A percentile compares a stretch with the other conserved stretches of the same genome.
Evolutionary conservation across 2,329 filamentous ascomycete species (phyloP).

Genomic region (Trichocomaceae sp.): DNA sequence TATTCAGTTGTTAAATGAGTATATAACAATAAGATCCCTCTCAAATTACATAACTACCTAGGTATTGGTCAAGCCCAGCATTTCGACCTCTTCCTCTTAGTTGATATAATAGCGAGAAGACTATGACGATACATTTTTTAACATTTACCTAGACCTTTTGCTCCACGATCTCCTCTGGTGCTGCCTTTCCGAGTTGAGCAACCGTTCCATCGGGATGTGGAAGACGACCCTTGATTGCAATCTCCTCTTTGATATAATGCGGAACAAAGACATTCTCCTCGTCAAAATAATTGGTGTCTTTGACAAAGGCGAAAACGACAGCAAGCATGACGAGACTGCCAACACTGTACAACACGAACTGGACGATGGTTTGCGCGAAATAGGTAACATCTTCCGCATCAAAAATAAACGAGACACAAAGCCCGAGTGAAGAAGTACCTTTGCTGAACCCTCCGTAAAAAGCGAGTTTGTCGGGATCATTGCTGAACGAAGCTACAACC

Average conservation of each 20-base stretch:
- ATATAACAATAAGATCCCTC: too few relatives aligned
- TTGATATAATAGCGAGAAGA: too few relatives aligned
- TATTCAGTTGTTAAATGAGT: too few relatives aligned
- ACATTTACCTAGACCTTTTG: background rate
- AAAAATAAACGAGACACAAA: conserved; percentile 20
- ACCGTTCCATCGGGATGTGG: background rate
- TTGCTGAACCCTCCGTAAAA: conserved; percentile 17
- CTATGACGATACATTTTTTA: too few relatives aligned
- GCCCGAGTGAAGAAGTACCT: conserved; percentile 15
- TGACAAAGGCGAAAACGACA: conserved; percentile 15
- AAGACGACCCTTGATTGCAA: background rate
- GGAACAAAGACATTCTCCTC: conserved; percentile 20
- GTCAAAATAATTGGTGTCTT: conserved; percentile 20
- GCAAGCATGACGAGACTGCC: conserved; percentile 13
- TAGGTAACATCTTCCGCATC: conserved; percentile 17
- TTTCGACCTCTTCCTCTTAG: too few relatives aligned
- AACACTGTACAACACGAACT: conserved; percentile 16
- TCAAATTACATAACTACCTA: too few relatives aligned
- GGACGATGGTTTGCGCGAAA: conserved; percentile 16
- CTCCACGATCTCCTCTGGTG: background rate
- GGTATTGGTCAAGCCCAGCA: too few relatives aligned
- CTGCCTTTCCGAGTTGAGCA: background rate
- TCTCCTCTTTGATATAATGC: conserved; percentile 14
- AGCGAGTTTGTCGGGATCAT: conserved; percentile 16
- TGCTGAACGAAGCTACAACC: conserved; percentile 15